phyloP scores from a whole-genome alignment of 371 early-diverging fungal species.

The Lichtheimia hyalospora region DNA sequence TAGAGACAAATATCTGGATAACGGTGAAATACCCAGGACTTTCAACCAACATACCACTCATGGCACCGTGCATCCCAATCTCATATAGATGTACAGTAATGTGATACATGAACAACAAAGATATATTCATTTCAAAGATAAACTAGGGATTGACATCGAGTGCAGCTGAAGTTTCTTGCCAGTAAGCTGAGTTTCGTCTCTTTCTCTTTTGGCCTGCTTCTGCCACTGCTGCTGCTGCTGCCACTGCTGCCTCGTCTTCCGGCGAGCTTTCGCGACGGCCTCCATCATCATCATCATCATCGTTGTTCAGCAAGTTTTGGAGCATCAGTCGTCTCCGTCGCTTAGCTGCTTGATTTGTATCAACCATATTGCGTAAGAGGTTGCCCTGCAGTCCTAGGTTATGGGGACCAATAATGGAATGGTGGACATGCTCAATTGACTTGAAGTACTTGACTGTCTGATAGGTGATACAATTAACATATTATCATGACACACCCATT shows the following conservation, averaged over 20 bases:
- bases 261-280: not conserved
- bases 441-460: constrained; percentile 83
- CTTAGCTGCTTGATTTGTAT: constrained; percentile 40
- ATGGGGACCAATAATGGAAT: constrained; percentile 72
- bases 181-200: constrained; percentile 10
- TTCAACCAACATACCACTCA: too few relatives aligned
- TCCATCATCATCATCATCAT: constrained; percentile 24
- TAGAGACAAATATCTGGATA: too few relatives aligned
- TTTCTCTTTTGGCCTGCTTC: constrained; percentile 14
- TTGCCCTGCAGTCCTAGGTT: constrained; percentile 74
- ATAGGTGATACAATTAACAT: constrained; percentile 36
- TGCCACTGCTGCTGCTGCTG: constrained; percentile 7
- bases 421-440: constrained; percentile 82
- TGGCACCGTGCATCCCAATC: too few relatives aligned
- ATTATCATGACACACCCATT: not conserved
- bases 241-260: constrained; percentile 5
- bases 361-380: constrained; percentile 41
- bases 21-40: too few relatives aligned
- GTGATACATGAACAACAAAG: too few relatives aligned
- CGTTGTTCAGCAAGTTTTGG: constrained; percentile 37
- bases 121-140: too few relatives aligned
- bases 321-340: constrained; percentile 43
- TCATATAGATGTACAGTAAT: too few relatives aligned
- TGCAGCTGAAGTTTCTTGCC: constrained; percentile 10
- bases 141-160: constrained; percentile 14